Base-by-base conservation (phyloP, 148 eudicot species). In the Persicaria tinctoria region DNA sequence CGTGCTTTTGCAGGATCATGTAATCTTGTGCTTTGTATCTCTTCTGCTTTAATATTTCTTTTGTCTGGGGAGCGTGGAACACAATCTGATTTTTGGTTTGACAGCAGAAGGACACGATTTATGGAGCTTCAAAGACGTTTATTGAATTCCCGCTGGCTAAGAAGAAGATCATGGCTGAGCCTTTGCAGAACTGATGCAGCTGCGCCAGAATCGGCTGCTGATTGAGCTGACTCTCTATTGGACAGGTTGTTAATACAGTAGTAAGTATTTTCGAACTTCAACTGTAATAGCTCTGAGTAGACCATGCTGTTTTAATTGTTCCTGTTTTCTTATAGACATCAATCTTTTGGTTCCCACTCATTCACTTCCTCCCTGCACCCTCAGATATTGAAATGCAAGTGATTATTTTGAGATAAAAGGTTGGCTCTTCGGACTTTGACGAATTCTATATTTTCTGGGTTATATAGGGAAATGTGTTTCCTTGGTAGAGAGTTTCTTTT, bases 251-350 rank as follows among this genome's bases (percentile, higher is more conserved):
- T 83, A 79, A 84, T 84, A 23, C 27, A 23, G 27, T 23, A 87
- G 76, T 83, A 76, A 71, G 78, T 55, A 49, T 23, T 56, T 62
- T 68, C 68, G 71, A 57, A 62, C 70, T 78, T 82, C 85, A 83
- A 74, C 86, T 87, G 84, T 83, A 84, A 20, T 10, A 60, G 68
- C 12, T 60, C 62, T 69, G 83, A 70, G 63, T 63, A 75, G 79
- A 76, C 62, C 69, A 3, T 71, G 41, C 38, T 49, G 41, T 68
- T 55, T 79, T 71, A 10, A 69, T 78, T 57, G 54, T 54, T n/a
- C 53, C 49, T 47, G 57, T 69, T 27, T 70, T 69, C 54, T 23
- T 60, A 60, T 60, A 60, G 68, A 60, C 27, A 27, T 60, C 68
- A 20, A 20, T 60, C 68, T 60, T 60, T 27, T 60, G 68, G 68